Base-by-base conservation (phyloP, 805 yeast species). In the Scheffersomyces stipitis region DNA sequence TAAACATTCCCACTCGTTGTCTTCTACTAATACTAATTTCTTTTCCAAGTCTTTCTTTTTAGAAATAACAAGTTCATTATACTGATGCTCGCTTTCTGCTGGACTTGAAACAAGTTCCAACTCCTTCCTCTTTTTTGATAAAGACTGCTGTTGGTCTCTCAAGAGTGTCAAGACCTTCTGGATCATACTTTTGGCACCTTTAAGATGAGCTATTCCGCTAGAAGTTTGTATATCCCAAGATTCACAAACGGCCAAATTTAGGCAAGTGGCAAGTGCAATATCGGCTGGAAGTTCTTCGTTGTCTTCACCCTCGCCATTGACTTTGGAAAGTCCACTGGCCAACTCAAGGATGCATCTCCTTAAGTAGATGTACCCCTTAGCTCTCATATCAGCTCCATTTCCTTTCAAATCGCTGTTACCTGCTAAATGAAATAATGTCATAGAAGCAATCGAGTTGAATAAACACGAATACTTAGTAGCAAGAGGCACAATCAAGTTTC, bases 191-290 rank as follows among this genome's bases (percentile, higher is more conserved):
- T 74, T 71, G 3, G 86, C 86, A 20, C 87, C 86, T 49, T 75
- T 76, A 40, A 81, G 63, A 58, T 81, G 88, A 2, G 83, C 81
- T 36, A 81, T 77, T 9, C 87, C 86, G 16, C 83, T 77, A 3
- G 83, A 72, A 4, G 76, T 80, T 40, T 77, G 82, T 9, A 80
- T 73, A 50, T 80, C 82, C 87, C 87, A 81, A 0, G 82, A 71
- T 52, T 82, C 87, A 27, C 83, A 74, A 40, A 78, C 73, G 0
- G 86, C 83, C 37, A 82, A 60, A 15, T 78, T 75, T 38, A 82
- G 53, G 41, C 86, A 81, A 0, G 86, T 76, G 0, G 83, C 79
- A 15, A 82, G 60, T 1, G 86, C 86, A 9, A 81, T 79, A 43
- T 80, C 86, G 8, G 80, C 79, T 2, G 83, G 81, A 18, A 76